These are phyloP conservation scores for Allantophomopsis cytisporea DNA, from an alignment of 2,329 filamentous ascomycete species.

Conservation along the genomic window DNA sequence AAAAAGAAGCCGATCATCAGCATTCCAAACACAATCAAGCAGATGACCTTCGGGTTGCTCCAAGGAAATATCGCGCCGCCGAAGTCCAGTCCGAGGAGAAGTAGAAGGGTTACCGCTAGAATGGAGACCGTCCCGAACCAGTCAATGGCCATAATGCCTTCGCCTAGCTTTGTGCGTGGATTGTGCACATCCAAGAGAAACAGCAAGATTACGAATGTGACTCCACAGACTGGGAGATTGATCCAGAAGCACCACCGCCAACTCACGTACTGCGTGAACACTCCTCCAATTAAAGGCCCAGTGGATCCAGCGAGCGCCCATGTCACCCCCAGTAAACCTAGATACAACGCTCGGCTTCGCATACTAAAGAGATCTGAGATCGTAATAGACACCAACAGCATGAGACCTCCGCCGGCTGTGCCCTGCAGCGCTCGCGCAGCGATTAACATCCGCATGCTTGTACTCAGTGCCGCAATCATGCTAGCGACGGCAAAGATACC, in stretches of 20 bases:
- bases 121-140: slow-evolving; percentile 28
- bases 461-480: slow-evolving; percentile 28
- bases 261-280: slow-evolving; percentile 41
- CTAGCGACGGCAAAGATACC: slow-evolving; percentile 34
- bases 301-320: slow-evolving; percentile 49
- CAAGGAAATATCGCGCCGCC: slow-evolving; percentile 64
- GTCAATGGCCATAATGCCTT: neutral
- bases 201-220: neutral
- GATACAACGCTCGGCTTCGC: slow-evolving; percentile 42
- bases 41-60: slow-evolving; percentile 61
- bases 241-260: slow-evolving; percentile 23
- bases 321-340: slow-evolving; percentile 42
- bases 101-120: slow-evolving; percentile 51
- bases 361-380: slow-evolving; percentile 52
- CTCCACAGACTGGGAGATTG: slow-evolving; percentile 3
- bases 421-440: slow-evolving; percentile 48
- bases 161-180: neutral
- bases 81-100: slow-evolving; percentile 70
- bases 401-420: slow-evolving; percentile 46
- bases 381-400: slow-evolving; percentile 47
- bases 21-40: slow-evolving; percentile 62
- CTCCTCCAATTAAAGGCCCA: slow-evolving; percentile 47
- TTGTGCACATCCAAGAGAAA: neutral
- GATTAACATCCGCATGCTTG: slow-evolving; percentile 37
- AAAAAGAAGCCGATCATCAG: slow-evolving; percentile 44